Evolutionary conservation across 192 early-diverging fungal species (phyloP).

Genomic region (Paraglomus occultum): DNA sequence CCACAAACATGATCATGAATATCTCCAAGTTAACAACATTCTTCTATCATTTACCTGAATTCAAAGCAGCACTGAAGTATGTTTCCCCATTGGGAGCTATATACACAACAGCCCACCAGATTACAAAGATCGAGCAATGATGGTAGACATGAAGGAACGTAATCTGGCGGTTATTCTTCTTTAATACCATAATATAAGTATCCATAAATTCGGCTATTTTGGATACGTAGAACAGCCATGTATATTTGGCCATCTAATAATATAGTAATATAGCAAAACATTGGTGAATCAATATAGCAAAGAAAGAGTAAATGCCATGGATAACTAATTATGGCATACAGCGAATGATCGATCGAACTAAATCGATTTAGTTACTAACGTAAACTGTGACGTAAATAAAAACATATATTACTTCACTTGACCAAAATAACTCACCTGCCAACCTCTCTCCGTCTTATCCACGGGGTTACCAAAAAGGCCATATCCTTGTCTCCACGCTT

Average conservation of each 20-base stretch:
- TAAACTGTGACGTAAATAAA: neutral
- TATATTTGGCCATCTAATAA: conserved; percentile 57
- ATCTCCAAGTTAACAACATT: neutral
- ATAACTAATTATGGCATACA: neutral
- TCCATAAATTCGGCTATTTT: conserved; percentile 64
- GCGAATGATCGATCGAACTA: neutral
- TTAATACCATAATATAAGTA: conserved; percentile 66
- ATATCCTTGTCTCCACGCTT: conserved; percentile 48
- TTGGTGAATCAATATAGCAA: neutral
- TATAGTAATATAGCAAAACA: neutral
- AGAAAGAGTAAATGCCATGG: neutral
- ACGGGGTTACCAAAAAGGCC: conserved; percentile 51
- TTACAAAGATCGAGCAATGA: conserved; percentile 59
- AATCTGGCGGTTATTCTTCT: conserved; percentile 68
- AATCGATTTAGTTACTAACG: neutral
- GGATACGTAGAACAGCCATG: conserved; percentile 66
- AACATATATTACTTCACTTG: neutral
- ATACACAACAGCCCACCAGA: conserved; percentile 61
- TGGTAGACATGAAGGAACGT: conserved; percentile 68
- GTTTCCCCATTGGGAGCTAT: conserved; percentile 59
- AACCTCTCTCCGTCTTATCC: conserved; percentile 46
- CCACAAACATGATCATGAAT: neutral
- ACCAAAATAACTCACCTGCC: conserved; percentile 35
- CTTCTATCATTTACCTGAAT: conserved; percentile 3
- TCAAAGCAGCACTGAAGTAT: conserved; percentile 31